Conservation (phyloP, 1,284 basidiomycete genomes). For the Porodaedalea pini region DNA sequence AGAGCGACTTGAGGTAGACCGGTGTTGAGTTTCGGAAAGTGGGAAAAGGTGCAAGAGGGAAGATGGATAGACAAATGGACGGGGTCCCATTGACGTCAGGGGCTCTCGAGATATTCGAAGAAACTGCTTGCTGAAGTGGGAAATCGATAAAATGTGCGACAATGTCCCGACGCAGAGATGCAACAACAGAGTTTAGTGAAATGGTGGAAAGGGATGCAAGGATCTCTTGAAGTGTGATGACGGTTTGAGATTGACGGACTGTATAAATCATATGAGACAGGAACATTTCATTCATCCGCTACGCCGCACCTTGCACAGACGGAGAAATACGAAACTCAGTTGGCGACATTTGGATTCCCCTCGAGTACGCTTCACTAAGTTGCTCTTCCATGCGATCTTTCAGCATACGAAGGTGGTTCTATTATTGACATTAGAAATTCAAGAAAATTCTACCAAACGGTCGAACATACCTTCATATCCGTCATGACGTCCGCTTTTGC, state of each 20-base stretch:
- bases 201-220: slow-evolving; percentile 55
- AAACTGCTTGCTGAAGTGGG: slow-evolving; percentile 49
- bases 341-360: slow-evolving; percentile 50
- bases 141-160: slow-evolving; percentile 55
- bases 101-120: slow-evolving; percentile 36
- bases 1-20: slow-evolving; percentile 46
- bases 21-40: slow-evolving; percentile 42
- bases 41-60: slow-evolving; percentile 42
- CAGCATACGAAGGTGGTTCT: slow-evolving; percentile 54
- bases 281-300: background rate
- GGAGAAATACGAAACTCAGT: slow-evolving; percentile 47
- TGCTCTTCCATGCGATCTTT: slow-evolving; percentile 66
- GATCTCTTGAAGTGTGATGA: slow-evolving; percentile 51
- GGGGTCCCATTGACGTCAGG: slow-evolving; percentile 29
- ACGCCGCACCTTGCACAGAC: slow-evolving; percentile 49
- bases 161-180: slow-evolving; percentile 63
- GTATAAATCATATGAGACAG: slow-evolving; percentile 7
- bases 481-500: slow-evolving; percentile 45
- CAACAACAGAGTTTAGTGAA: slow-evolving; percentile 52
- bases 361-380: slow-evolving; percentile 61
- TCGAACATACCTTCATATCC: slow-evolving; percentile 53
- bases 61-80: slow-evolving; percentile 45
- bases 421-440: background rate
- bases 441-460: slow-evolving; percentile 13
- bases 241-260: slow-evolving; percentile 56